These are phyloP conservation scores for Emericellopsis cladophorae DNA, from an alignment of 2,329 filamentous ascomycete species.

Conservation along the genomic window DNA sequence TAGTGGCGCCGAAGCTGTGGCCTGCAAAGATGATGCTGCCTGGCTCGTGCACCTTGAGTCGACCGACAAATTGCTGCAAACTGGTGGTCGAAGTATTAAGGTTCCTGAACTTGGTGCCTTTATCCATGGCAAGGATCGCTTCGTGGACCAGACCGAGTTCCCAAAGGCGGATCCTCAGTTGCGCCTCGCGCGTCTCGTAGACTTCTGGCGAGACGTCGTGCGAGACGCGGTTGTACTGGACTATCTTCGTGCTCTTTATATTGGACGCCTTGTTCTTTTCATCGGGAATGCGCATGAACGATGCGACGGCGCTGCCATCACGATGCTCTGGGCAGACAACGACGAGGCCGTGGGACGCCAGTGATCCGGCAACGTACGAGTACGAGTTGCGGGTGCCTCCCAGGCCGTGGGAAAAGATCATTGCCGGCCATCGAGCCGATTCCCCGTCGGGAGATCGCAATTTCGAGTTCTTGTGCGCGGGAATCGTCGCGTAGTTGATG, in stretches of 20 bases:
- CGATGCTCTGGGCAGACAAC: conserved; percentile 75
- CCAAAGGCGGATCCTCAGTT: conserved; percentile 66
- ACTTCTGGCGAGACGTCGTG: conserved; percentile 55
- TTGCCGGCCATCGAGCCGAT: conserved; percentile 58
- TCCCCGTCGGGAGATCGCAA: conserved; percentile 37
- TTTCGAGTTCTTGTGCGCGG: conserved; percentile 58
- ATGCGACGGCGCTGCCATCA: conserved; percentile 68
- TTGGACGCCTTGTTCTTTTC: conserved; percentile 20
- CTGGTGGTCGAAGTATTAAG: conserved; percentile 35
- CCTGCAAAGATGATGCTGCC: conserved; percentile 65
- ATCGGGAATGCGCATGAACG: conserved; percentile 52
- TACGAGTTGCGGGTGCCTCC: conserved; percentile 75
- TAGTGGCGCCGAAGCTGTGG: conserved; percentile 72
- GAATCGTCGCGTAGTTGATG: conserved; percentile 61
- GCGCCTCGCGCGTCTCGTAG: conserved; percentile 53
- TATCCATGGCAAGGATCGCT: conserved; percentile 53
- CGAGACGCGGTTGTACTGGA: conserved; percentile 40
- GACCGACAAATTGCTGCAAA: conserved; percentile 45
- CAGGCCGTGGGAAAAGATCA: conserved; percentile 78
- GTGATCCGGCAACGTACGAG: conserved; percentile 66
- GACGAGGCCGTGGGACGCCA: conserved; percentile 70
- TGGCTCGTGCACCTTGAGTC: conserved; percentile 55
- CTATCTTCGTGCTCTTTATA: conserved; percentile 11
- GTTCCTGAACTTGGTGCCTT: conserved; percentile 34
- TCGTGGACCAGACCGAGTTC: conserved; percentile 63